phyloP scores from a whole-genome alignment of 1,284 basidiomycete genomes.

The Ustilago vetiveriae region DNA sequence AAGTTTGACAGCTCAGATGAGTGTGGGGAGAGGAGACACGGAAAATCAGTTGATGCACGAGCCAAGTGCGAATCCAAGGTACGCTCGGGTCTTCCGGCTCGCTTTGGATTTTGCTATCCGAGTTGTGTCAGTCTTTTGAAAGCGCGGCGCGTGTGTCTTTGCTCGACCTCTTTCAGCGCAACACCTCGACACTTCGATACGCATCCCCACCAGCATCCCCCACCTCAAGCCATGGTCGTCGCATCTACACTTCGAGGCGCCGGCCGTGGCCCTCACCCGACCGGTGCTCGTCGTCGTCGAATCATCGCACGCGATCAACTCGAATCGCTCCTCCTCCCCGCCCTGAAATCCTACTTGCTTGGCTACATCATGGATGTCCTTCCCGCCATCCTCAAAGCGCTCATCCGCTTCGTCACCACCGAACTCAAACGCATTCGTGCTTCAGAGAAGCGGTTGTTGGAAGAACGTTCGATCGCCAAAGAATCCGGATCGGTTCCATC shows the following conservation, averaged over 20 bases:
- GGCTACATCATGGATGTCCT: slow-evolving; percentile 59
- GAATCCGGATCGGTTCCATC: slow-evolving; percentile 12
- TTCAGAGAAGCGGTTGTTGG: slow-evolving; percentile 30
- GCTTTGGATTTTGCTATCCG: too few relatives aligned
- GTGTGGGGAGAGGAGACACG: too few relatives aligned
- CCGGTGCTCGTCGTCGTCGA: slow-evolving; percentile 8
- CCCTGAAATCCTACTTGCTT: slow-evolving; percentile 52
- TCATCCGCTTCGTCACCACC: slow-evolving; percentile 46
- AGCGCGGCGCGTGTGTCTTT: too few relatives aligned
- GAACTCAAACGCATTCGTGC: slow-evolving; percentile 40
- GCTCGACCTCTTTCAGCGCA: too few relatives aligned
- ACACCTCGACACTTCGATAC: too few relatives aligned
- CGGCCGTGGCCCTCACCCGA: too few relatives aligned
- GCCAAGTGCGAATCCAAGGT: neutral
- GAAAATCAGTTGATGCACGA: slow-evolving; percentile 9
- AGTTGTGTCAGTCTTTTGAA: too few relatives aligned
- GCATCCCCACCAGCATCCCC: too few relatives aligned
- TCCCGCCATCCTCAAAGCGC: slow-evolving; percentile 56
- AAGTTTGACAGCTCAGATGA: too few relatives aligned
- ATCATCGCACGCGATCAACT: slow-evolving; percentile 20
- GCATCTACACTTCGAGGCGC: slow-evolving; percentile 5
- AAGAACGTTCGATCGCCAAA: slow-evolving; percentile 31
- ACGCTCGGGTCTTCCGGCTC: slow-evolving; percentile 8
- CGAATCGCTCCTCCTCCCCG: slow-evolving; percentile 52
- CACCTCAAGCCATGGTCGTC: slow-evolving; percentile 18